Conservation (phyloP, 305 asterid genomes). For the Solanum hybrid region DNA sequence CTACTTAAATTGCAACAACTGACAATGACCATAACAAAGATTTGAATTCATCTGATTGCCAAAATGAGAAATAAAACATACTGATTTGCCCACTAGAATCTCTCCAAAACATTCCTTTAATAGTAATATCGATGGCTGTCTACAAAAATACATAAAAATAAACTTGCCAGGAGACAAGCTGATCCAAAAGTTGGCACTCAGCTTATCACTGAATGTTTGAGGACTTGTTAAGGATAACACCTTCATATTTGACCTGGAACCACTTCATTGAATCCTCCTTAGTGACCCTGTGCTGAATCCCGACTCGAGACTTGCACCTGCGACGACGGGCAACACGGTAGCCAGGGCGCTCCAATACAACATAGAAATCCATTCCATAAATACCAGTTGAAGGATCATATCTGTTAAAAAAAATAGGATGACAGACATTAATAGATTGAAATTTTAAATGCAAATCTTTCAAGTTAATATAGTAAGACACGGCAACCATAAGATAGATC, state of each 20-base stretch:
- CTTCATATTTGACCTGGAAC: conserved; percentile 13
- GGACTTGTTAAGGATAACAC: conserved; percentile 37
- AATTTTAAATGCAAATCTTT: not conserved
- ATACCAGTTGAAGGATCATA: conserved; percentile 38
- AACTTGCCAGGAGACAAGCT: not conserved
- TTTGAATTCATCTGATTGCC: not conserved
- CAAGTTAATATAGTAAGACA: not conserved
- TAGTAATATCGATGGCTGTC: not conserved
- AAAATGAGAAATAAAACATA: not conserved
- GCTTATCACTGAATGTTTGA: conserved; percentile 8
- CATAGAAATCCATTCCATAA: conserved; percentile 34
- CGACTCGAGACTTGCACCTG: conserved; percentile 39
- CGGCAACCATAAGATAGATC: not conserved
- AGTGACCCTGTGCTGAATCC: conserved; percentile 34
- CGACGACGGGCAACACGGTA: conserved; percentile 37
- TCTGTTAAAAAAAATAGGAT: conserved; percentile 4
- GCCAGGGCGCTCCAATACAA: conserved; percentile 33
- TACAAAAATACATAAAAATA: conserved; percentile 11
- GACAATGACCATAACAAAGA: not conserved
- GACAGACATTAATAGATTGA: not conserved
- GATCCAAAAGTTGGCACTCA: not conserved
- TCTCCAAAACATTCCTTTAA: not conserved
- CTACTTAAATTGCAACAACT: not conserved
- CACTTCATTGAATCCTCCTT: conserved; percentile 40
- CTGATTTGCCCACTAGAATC: not conserved